Base-by-base conservation (phyloP, 306 rosid species). In the Arachis hypogaea region DNA sequence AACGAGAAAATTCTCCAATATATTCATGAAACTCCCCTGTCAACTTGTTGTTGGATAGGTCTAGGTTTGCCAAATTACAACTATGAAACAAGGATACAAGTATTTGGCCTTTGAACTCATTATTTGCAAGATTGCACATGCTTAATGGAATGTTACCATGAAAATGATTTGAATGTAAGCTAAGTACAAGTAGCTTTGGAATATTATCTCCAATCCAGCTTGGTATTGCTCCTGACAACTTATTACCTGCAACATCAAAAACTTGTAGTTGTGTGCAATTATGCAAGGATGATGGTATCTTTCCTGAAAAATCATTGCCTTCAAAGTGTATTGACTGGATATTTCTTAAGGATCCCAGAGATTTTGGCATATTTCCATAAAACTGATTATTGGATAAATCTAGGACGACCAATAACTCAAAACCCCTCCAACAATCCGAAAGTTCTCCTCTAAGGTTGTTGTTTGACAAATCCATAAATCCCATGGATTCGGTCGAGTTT, bases 41-140 rank as follows among this genome's bases (percentile, higher is more conserved):
- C 2, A 79, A 12, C 1, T 0, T 29, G 47, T 78, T 78, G 2
- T 3, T 0, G 2, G 12, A 2, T 7, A 71, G 66, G 18, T 9
- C 1, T 1, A 70, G 12, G 2, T 0, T 0, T 0, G 0, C 3
- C 9, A 78, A 57, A 9, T 7, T 16, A 10, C 67, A 69, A 9
- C 45, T 49, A 0, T 52, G 58, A 52, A 52, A 14, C 8, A 52
- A 1, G 28, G 28, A 52, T 52, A 18, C 4, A 1, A 40, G 56
- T 33, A 71, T 45, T 9, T 49, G 16, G 59, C 72, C 71, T 18
- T 58, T 67, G 49, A 63, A 60, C 18, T 16, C 33, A 29, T 70
- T 63, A 6, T 30, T 2, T 0, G 1, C 0, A 7, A 77, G 42
- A 3, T 12, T 10, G 0, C 79, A 73, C 11, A 75, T 5, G 16